Base-by-base conservation (phyloP, 257 asterid genomes). In the Penstemon eatonii region DNA sequence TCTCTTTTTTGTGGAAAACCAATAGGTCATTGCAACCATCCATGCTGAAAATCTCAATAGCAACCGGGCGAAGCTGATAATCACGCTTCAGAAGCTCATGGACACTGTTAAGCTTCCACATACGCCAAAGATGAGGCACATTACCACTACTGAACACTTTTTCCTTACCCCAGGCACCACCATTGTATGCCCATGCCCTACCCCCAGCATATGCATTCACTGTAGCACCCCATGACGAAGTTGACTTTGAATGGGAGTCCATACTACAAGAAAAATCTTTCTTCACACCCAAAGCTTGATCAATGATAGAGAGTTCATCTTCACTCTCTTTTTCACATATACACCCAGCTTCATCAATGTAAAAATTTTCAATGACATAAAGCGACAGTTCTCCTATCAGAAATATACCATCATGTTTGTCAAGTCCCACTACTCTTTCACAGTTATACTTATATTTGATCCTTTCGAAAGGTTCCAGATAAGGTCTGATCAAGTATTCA, bases 141-240 rank as follows among this genome's bases (percentile, higher is more conserved):
- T 83, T 87, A 42, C 97, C 83, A 70, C 87, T 81, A 70, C 79
- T 80, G 66, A 86, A 85, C 71, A 87, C 84, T 76, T 85, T 94
- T 81, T 94, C 99, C 87, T 87, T 94, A 33, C 99, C 99, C 99
- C 99, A 94, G 38, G 98, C 98, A 69, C 99, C 99, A 73, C 99
- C 99, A 80, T 81, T 94, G 62, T 87, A 94, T 13, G 98, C 99
- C 99, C 98, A 94, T 65, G 99, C 99, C 82, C 97, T 83, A 63
- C 96, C 99, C 68, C 96, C 96, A 57, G 83, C 80, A 69, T 82
- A 86, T 68, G 90, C 74, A 81, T 82, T 94, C 37, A 72, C 85
- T 36, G 96, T 76, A 43, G 85, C 92, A 82, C 84, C 87, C 99
- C 97, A 91, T 15, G 96, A 91, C 57, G 95, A 79, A 64, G 88